Evolutionary conservation across 257 asterid species (phyloP), one percentile per base, ranked within the genome.

Genomic region (Lycium ferocissimum): DNA sequence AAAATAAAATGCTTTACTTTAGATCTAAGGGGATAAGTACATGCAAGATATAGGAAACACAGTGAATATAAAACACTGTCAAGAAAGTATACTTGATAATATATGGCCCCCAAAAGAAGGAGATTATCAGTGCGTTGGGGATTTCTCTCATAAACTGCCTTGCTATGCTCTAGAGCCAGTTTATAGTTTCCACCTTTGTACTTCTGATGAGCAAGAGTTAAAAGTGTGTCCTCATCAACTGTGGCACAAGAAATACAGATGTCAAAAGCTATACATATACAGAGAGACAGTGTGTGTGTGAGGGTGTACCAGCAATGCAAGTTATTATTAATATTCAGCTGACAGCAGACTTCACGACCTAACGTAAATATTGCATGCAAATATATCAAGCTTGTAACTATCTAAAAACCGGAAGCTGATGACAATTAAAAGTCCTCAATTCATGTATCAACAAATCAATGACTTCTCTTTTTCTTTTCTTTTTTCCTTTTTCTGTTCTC

Each of bases 111-210:
- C 89, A 97, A 69, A 57, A 97, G 94, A 80, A 97, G 99, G 85
- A 97, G 99, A 88, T 95, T 97, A 88, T 97, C 98, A 43, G 99
- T 95, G 81, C 98, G 99, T 11, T 90, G 88, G 63, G 94, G 92
- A 88, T 92, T 92, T 87, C 97, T 90, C 85, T 97, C 98, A 86
- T 94, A 93, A 56, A 97, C 97, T 82, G 94, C 84, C 91, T 92
- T 92, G 92, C 99, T 92, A 76, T 97, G 95, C 85, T 97, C 99
- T 82, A 97, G 89, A 5, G 99, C 97, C 90, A 90, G 94, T 89
- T 93, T 92, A 90, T 91, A 97, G 86, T 93, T 93, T 83, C 98
- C 98, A 86, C 92, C 89, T 88, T 92, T 95, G 91, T 97, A 97
- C 83, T 92, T 94, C 90, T 97, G 97, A 86, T 97, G 98, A 85